A percentile compares a stretch with the other conserved stretches of the same genome.
Evolutionary conservation across 257 asterid genomes (phyloP).

Genomic region (Oldenlandia corymbosa): DNA sequence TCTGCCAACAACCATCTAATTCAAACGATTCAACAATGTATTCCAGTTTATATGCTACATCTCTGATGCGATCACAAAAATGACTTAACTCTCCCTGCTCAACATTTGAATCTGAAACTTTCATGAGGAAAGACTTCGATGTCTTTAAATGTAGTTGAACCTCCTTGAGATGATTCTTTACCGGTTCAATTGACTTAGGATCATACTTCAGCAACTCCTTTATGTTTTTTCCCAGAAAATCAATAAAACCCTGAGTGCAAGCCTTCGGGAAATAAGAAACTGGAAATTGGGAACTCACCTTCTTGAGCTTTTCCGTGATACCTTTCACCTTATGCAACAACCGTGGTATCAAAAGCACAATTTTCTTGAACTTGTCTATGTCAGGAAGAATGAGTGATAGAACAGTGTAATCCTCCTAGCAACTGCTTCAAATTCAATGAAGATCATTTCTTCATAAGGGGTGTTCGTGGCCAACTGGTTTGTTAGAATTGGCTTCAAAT

Average conservation of each 20-base stretch:
- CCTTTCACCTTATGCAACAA: not conserved
- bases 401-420: not conserved
- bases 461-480: not conserved
- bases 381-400: not conserved
- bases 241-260: not conserved
- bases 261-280: conserved; percentile 6
- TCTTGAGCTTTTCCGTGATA: not conserved
- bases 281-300: not conserved
- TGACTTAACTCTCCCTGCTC: conserved; percentile 1
- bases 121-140: not conserved
- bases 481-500: not conserved
- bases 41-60: not conserved
- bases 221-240: conserved; percentile 1
- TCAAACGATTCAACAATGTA: not conserved
- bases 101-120: conserved; percentile 1
- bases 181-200: not conserved
- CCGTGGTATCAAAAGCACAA: not conserved
- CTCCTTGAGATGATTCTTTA: conserved; percentile 6
- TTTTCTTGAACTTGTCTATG: not conserved
- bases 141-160: not conserved
- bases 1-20: not conserved
- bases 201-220: not conserved
- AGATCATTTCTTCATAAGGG: not conserved
- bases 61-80: not conserved
- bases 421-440: conserved; percentile 9